Evolutionary conservation across 345 rosid species (phyloP), one percentile per base, ranked within the genome.

Genomic region (Gossypium sturtianum): DNA sequence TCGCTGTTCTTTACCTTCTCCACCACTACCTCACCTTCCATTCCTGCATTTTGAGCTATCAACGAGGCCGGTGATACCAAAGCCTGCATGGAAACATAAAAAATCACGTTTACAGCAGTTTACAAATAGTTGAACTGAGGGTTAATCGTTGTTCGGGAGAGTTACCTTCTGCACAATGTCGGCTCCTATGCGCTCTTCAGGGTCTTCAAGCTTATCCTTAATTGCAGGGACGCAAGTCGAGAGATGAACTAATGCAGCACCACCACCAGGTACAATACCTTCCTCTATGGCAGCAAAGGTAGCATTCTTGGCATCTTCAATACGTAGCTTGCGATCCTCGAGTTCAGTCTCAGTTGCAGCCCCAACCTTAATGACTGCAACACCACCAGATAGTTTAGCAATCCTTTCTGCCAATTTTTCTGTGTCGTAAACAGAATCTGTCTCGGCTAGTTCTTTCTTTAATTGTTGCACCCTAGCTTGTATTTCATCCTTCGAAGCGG

Each of bases 311-410:
- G 99, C 99, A 84, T 93, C 99, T 81, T 96, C 98, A 7, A 96
- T 89, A 8, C 95, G 92, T 17, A 93, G 98, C 81, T 90, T 91
- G 29, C 97, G 91, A 79, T 91, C 98, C 81, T 96, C 99, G 15
- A 96, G 97, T 83, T 96, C 99, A 19, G 97, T 88, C 83, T 96
- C 98, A 0, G 99, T 96, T 17, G 99, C 97, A 65, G 99, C 99
- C 38, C 99, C 99, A 9, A 89, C 99, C 83, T 96, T 91, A 79
- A 96, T 86, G 49, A 96, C 98, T 54, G 97, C 98, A 77, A 96
- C 98, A 69, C 99, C 98, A 69, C 99, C 97, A 20, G 98, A 91
- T 61, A 96, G 70, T 70, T 96, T 96, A 53, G 99, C 97, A 52
- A 93, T 91, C 79, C 99, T 91, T 86, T 96, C 97, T 6, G 99